Evolutionary conservation across 1,284 basidiomycete genomes (phyloP).

Genomic region (Sporisorium iseilematis-ciliati): DNA sequence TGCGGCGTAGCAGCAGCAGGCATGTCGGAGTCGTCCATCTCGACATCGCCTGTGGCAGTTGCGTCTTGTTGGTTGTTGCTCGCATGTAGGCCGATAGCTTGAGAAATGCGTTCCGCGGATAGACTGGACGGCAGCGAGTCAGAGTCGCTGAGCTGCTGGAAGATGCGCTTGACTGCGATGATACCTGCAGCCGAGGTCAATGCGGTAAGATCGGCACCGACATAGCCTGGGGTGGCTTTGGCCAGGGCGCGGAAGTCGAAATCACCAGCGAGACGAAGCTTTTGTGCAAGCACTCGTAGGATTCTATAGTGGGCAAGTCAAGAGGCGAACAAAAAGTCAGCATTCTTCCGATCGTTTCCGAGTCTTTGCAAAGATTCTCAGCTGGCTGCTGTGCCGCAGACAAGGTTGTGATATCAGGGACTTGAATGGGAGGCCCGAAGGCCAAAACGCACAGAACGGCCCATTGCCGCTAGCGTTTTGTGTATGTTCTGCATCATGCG

Average conservation of each 20-base stretch:
- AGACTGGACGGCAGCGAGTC: slow-evolving; percentile 51
- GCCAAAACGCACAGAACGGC: slow-evolving; percentile 49
- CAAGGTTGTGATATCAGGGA: slow-evolving; percentile 44
- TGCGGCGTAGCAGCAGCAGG: background rate
- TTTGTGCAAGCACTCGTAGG: slow-evolving; percentile 61
- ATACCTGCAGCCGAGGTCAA: slow-evolving; percentile 94
- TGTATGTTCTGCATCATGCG: slow-evolving; percentile 53
- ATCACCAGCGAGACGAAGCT: slow-evolving; percentile 75
- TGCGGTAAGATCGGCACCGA: slow-evolving; percentile 92
- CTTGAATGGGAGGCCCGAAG: slow-evolving; percentile 61
- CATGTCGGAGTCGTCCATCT: slow-evolving; percentile 41
- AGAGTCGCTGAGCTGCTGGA: slow-evolving; percentile 75
- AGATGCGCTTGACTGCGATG: slow-evolving; percentile 95
- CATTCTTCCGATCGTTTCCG: background rate
- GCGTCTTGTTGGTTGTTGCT: slow-evolving; percentile 6
- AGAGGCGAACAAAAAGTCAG: slow-evolving; percentile 14
- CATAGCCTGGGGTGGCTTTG: slow-evolving; percentile 94
- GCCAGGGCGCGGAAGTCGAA: slow-evolving; percentile 86
- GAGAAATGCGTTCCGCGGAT: slow-evolving; percentile 32
- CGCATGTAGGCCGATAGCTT: slow-evolving; percentile 38
- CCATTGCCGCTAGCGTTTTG: slow-evolving; percentile 53
- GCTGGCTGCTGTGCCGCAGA: slow-evolving; percentile 8
- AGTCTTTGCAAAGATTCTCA: too few relatives aligned
- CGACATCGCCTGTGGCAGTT: slow-evolving; percentile 32
- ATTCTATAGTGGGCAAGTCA: slow-evolving; percentile 40